These are phyloP conservation scores for Teratosphaeria pseudoeucalypti DNA, from an alignment of 2,329 filamentous ascomycete species.

Conservation along the genomic window DNA sequence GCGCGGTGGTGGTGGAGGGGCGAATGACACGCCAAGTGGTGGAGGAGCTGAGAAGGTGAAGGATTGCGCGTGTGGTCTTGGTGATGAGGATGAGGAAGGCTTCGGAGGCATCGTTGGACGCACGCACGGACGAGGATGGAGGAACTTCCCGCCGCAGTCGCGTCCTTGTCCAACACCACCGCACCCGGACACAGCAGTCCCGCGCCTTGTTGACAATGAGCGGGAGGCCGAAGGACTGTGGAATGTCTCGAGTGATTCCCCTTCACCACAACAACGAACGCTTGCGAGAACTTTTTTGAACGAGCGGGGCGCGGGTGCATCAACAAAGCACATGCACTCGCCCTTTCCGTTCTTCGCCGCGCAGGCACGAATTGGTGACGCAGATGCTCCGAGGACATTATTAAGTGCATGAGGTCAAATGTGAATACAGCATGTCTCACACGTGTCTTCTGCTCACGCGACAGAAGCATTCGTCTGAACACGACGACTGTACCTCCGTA, in stretches of 20 bases:
- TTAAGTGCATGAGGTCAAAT: too few species aligned
- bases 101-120: slow-evolving; percentile 17
- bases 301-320: not conserved
- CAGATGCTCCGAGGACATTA: not conserved
- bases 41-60: slow-evolving; percentile 7
- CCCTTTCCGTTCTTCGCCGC: not conserved
- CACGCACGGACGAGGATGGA: slow-evolving; percentile 3
- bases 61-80: not conserved
- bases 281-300: not conserved
- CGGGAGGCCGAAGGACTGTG: not conserved
- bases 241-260: not conserved
- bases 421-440: not conserved
- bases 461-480: not conserved
- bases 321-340: not conserved
- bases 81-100: slow-evolving; percentile 9
- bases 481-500: not conserved
- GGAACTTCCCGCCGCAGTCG: not conserved
- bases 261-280: not conserved
- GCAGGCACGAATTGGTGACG: not conserved
- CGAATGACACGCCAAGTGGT: not conserved
- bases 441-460: not conserved
- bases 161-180: not conserved
- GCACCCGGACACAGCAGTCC: not conserved
- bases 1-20: not conserved
- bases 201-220: not conserved